Percentiles rank a stretch among this genome's conserved stretches.
Conservation (phyloP, 441 rosid genomes). For the Corymbia calophylla region DNA sequence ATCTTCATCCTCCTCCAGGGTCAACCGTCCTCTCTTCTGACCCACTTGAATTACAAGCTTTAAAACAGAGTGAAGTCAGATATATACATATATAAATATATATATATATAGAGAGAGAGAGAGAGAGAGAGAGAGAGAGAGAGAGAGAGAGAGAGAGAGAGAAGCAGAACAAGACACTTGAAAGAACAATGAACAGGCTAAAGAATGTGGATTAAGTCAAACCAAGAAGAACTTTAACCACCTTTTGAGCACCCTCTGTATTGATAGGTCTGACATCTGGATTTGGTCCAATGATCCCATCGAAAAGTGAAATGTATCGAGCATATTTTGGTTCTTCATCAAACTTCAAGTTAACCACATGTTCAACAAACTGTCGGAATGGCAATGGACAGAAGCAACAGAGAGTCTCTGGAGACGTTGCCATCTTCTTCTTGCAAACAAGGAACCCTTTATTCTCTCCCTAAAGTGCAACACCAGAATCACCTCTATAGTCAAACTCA, state of each 20-base stretch:
- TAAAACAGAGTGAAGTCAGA: background rate
- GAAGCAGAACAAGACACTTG: background rate
- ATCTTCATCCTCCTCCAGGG: slow-evolving; percentile 63
- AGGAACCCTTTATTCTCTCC: slow-evolving; percentile 93
- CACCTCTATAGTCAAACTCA: background rate
- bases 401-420: slow-evolving; percentile 79
- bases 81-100: background rate
- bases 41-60: slow-evolving; percentile 87
- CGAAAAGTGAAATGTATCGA: slow-evolving; percentile 80
- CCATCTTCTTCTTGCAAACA: slow-evolving; percentile 98
- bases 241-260: slow-evolving; percentile 97
- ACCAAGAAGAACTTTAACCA: slow-evolving; percentile 4
- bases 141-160: background rate
- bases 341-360: slow-evolving; percentile 83
- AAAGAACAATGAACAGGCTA: background rate
- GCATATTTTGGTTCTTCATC: slow-evolving; percentile 97
- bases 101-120: background rate
- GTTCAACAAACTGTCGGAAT: slow-evolving; percentile 77
- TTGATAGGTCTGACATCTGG: slow-evolving; percentile 87
- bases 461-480: slow-evolving; percentile 22
- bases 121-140: background rate
- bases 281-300: slow-evolving; percentile 77
- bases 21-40: slow-evolving; percentile 86
- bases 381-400: slow-evolving; percentile 84
- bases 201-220: background rate